phyloP scores from a whole-genome alignment of 495 filamentous ascomycete species.

The Annulohypoxylon nitens region DNA sequence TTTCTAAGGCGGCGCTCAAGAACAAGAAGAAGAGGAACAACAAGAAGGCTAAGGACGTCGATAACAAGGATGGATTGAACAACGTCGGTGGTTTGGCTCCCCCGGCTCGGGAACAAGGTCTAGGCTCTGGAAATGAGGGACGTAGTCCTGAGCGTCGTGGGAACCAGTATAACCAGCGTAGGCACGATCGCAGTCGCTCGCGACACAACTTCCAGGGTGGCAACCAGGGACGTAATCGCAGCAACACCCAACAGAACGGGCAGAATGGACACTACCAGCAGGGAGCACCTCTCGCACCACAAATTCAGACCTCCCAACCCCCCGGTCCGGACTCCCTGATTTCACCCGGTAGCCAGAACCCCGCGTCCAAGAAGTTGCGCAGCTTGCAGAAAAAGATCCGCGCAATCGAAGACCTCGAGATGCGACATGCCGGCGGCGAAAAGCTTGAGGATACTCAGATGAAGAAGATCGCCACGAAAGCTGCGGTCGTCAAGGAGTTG shows the following conservation, averaged over 20 bases:
- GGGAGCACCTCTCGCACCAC: conserved; percentile 42
- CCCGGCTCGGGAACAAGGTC: conserved; percentile 55
- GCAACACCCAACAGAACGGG: conserved; percentile 61
- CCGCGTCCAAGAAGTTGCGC: conserved; percentile 84
- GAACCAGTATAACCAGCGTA: conserved; percentile 56
- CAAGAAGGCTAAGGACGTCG: conserved; percentile 89
- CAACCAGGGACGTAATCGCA: conserved; percentile 58
- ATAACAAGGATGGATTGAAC: conserved; percentile 52
- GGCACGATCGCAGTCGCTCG: conserved; percentile 70
- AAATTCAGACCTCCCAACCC: conserved; percentile 48
- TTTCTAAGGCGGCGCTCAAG: conserved; percentile 90
- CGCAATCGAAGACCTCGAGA: conserved; percentile 97
- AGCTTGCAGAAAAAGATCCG: conserved; percentile 95
- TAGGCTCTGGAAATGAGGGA: conserved; percentile 58
- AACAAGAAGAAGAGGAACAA: conserved; percentile 99
- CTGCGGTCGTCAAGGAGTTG: conserved; percentile 83
- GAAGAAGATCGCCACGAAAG: conserved; percentile 96
- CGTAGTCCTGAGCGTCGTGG: conserved; percentile 77
- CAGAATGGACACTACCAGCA: conserved; percentile 58
- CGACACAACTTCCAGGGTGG: conserved; percentile 63
- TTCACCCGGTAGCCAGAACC: conserved; percentile 65
- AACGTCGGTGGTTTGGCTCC: conserved; percentile 57
- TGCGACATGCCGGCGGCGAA: conserved; percentile 92
- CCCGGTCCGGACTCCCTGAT: conserved; percentile 56
- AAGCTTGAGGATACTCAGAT: conserved; percentile 98